phyloP scores from a whole-genome alignment of 225 moss, liverwort and hornwort genomes.

The Polytrichum formosum region DNA sequence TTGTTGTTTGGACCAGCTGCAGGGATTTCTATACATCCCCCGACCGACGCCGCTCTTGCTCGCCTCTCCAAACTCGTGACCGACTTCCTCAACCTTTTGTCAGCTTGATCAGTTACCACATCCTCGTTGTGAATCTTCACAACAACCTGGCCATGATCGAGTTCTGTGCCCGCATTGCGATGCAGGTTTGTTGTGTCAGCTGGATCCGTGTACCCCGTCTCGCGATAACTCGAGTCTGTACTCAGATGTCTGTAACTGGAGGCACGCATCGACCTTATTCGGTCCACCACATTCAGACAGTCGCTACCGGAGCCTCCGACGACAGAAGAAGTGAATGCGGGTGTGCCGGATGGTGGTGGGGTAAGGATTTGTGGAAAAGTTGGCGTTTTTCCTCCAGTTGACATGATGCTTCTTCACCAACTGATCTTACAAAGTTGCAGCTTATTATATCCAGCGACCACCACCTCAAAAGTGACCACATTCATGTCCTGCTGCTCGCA shows the following conservation, averaged over 20 bases:
- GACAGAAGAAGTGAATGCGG: slow-evolving; percentile 1
- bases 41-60: slow-evolving; percentile 18
- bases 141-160: neutral
- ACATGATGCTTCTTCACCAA: neutral
- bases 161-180: neutral
- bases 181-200: too few species aligned
- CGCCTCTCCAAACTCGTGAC: slow-evolving; percentile 32
- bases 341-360: neutral
- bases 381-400: slow-evolving; percentile 2
- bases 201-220: neutral
- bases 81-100: slow-evolving; percentile 21
- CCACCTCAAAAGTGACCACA: too few species aligned
- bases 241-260: slow-evolving; percentile 8
- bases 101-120: slow-evolving; percentile 3
- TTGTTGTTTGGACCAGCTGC: slow-evolving; percentile 31
- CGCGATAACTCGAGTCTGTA: too few species aligned
- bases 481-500: too few species aligned
- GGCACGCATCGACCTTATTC: slow-evolving; percentile 5
- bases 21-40: slow-evolving; percentile 23
- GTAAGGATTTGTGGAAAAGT: neutral
- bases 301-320: neutral
- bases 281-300: slow-evolving; percentile 11
- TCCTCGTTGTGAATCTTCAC: neutral
- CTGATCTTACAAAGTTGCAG: too few species aligned
- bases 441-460: too few species aligned